Conservation (phyloP, 345 rosid species). For the Angophora floribunda region DNA sequence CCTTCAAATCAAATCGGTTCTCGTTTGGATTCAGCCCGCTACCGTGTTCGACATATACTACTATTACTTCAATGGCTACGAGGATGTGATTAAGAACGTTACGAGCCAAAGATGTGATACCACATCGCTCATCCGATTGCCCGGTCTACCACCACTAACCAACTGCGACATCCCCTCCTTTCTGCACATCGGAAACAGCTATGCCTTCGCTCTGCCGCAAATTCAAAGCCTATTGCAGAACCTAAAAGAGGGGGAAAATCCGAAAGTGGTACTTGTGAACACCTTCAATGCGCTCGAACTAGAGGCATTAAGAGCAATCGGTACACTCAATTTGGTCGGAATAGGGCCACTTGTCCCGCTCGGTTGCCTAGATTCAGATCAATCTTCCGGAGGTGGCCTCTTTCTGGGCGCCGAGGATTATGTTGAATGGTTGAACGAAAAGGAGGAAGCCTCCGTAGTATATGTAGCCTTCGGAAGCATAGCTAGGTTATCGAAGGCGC, state of each 20-base stretch:
- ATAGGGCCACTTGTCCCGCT: not conserved
- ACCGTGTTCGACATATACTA: constrained; percentile 46
- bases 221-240: not conserved
- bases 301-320: not conserved
- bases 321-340: not conserved
- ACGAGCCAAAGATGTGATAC: not conserved
- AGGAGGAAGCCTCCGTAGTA: not conserved
- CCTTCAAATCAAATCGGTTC: constrained; percentile 12
- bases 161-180: constrained; percentile 43
- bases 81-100: constrained; percentile 3
- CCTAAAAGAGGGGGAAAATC: not conserved
- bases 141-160: constrained; percentile 28
- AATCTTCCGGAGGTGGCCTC: not conserved
- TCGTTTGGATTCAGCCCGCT: constrained; percentile 66
- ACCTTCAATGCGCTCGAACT: not conserved
- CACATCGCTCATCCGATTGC: constrained; percentile 3
- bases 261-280: not conserved
- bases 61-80: constrained; percentile 35
- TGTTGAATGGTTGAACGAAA: not conserved
- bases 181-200: constrained; percentile 6
- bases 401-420: not conserved
- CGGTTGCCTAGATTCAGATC: not conserved
- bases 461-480: not conserved
- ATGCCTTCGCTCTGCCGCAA: not conserved
- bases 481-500: not conserved